A percentile compares a stretch with the other conserved stretches of the same genome.
phyloP scores from a whole-genome alignment of 805 yeast species.

The Sugiyamaella boreocaroliniensis region DNA sequence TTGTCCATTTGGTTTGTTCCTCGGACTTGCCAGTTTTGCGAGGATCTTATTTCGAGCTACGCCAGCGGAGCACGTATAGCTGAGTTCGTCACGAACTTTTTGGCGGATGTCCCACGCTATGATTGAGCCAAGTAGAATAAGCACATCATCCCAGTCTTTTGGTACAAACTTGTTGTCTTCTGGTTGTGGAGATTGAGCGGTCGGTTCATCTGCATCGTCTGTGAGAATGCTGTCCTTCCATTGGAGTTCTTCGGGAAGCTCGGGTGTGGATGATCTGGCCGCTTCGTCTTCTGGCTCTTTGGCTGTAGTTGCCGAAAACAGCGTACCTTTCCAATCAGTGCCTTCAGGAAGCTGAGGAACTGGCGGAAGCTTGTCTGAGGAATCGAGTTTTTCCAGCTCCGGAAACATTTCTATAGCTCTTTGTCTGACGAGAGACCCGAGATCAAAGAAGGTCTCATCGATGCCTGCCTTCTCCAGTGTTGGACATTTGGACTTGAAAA shows the following conservation, averaged over 20 bases:
- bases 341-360: conserved; percentile 12
- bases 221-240: not conserved
- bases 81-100: conserved; percentile 46
- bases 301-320: conserved; percentile 16
- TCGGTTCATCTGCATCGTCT: not conserved
- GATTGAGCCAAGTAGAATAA: conserved; percentile 59
- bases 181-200: not conserved
- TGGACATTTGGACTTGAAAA: conserved; percentile 57
- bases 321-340: conserved; percentile 23
- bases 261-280: not conserved
- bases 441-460: conserved; percentile 84
- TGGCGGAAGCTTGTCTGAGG: conserved; percentile 9
- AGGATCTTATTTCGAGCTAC: conserved; percentile 66
- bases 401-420: conserved; percentile 45
- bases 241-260: not conserved
- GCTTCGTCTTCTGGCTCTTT: conserved; percentile 16
- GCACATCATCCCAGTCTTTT: conserved; percentile 76
- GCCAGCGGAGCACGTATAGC: conserved; percentile 89
- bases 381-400: conserved; percentile 23
- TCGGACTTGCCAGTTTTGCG: conserved; percentile 84
- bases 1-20: conserved; percentile 78
- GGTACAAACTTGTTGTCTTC: no score
- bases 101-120: conserved; percentile 49
- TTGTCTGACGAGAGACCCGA: conserved; percentile 57
- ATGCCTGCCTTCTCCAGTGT: conserved; percentile 89